Evolutionary conservation across 768 basidiomycete species (phyloP), one percentile per base, ranked within the genome.

Genomic region (Cyclocybe cylindracea): DNA sequence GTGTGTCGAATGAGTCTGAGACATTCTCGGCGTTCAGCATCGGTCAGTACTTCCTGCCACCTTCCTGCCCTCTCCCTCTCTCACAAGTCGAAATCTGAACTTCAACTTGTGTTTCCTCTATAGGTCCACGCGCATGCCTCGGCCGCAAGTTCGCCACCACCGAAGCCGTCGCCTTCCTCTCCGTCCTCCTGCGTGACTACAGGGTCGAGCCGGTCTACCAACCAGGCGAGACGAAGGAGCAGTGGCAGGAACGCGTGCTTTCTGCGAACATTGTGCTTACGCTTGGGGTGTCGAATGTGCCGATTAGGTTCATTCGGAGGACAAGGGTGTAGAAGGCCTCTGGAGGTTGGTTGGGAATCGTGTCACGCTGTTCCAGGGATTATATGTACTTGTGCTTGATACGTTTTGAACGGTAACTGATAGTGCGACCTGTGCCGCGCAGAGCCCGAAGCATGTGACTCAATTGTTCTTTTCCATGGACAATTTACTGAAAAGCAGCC

Each of bases 101-200:
- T 39, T 29, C 5, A 19, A 33, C 34, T 8, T 8, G 5, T 48
- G 8, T 19, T 45, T 36, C 36, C 40, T 40, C 8, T 13, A 39
- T 53, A 75, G 78, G 79, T 42, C 79, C 80, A 31, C 74, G 82
- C 11, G 70, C 72, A 4, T 86, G 84, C 54, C 65, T 83, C 10
- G 84, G 83, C 4, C 68, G 79, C 29, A 80, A 75, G 53, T 85
- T 86, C 56, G 79, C 83, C 2, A 70, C 73, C 1, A 73, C 70
- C 0, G 82, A 85, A 58, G 70, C 73, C 2, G 73, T 84, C 13
- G 75, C 73, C 44, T 80, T 85, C 68, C 70, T 85, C 14, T 72
- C 79, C 1, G 64, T 72, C 58, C 58, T 84, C 7, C 62, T 84
- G 16, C 70, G 78, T 13, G 83, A 84, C 40, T 85, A 77, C 77